Percentiles rank a stretch among this genome's conserved stretches.
Evolutionary conservation across 441 rosid genomes (phyloP).

Genomic region (Pelargonium myrrhifolium): DNA sequence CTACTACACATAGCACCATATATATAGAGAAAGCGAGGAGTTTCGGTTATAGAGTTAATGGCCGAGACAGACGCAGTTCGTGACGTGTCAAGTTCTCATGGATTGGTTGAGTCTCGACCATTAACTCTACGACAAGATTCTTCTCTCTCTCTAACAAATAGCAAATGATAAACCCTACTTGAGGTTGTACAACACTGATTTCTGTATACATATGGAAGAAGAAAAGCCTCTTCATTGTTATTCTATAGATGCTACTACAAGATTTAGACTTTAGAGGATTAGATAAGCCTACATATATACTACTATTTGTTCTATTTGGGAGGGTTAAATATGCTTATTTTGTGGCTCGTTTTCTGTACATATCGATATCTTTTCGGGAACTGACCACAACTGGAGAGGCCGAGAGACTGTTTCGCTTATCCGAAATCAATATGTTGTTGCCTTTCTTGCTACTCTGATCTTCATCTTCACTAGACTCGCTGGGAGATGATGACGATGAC

Average conservation of each 20-base stretch:
- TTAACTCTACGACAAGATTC: no score
- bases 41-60: no score
- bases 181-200: no score
- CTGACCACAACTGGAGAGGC: slow-evolving; percentile 28
- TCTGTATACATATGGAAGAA: neutral
- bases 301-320: neutral
- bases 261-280: no score
- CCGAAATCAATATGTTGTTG: slow-evolving; percentile 16
- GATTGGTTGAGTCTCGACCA: no score
- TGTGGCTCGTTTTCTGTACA: neutral
- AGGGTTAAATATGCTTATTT: neutral
- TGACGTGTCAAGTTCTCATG: no score
- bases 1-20: no score
- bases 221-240: neutral
- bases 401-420: no score
- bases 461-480: slow-evolving; percentile 16
- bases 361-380: slow-evolving; percentile 26
- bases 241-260: neutral
- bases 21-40: no score
- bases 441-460: slow-evolving; percentile 16
- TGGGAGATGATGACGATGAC: slow-evolving; percentile 26
- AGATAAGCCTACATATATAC: neutral
- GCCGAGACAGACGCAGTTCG: no score
- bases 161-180: no score
- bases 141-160: no score